Evolutionary conservation across 1,284 basidiomycete genomes (phyloP).

Genomic region (Ustilago tritici): DNA sequence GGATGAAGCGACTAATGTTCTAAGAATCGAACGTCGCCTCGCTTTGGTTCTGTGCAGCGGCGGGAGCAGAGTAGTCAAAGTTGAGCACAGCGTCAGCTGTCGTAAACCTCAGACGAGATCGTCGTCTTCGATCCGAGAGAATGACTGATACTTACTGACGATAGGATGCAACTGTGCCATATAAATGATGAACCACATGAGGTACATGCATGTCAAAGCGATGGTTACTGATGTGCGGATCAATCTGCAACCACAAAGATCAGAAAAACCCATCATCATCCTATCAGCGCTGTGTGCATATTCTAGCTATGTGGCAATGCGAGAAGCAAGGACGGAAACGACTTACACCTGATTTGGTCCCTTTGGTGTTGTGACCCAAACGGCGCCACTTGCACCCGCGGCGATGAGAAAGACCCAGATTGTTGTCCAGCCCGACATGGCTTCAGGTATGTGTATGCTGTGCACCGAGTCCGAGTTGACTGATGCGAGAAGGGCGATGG

Average conservation of each 20-base stretch:
- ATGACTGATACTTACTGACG: conserved; percentile 60
- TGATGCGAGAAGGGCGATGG: not conserved
- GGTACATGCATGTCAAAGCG: conserved; percentile 67
- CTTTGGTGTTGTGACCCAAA: conserved; percentile 65
- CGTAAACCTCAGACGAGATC: not conserved
- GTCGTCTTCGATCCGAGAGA: not conserved
- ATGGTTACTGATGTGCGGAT: conserved; percentile 63
- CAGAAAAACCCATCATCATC: too few relatives aligned
- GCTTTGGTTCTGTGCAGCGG: conserved; percentile 56
- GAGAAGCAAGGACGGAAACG: not conserved
- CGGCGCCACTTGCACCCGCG: conserved; percentile 50
- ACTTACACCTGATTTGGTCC: conserved; percentile 69
- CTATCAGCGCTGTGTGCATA: conserved; percentile 2
- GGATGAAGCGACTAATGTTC: conserved; percentile 24
- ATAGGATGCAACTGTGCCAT: conserved; percentile 68
- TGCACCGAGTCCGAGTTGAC: conserved; percentile 1
- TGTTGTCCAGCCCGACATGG: conserved; percentile 68
- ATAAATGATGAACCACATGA: conserved; percentile 70
- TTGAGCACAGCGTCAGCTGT: not conserved
- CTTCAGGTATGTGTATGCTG: conserved; percentile 3
- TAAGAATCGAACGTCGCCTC: conserved; percentile 62
- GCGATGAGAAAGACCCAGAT: conserved; percentile 63
- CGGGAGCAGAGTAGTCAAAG: not conserved
- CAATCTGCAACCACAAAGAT: conserved; percentile 39
- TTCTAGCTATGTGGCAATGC: not conserved